These are phyloP conservation scores for Suaeda aralocaspica DNA, from an alignment of 148 eudicot genomes.

Conservation along the genomic window DNA sequence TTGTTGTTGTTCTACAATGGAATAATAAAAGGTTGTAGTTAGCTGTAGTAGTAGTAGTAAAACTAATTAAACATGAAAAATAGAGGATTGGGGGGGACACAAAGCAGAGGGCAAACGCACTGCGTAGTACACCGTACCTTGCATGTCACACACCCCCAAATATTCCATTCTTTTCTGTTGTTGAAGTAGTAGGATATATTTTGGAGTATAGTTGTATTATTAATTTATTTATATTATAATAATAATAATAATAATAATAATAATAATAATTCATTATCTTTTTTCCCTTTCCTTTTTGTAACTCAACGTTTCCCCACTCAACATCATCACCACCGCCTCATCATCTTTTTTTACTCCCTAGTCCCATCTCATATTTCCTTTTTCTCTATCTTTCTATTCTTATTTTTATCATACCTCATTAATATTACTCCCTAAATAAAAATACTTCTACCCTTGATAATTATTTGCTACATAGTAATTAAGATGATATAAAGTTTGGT, in stretches of 20 bases:
- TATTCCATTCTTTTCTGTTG: slow-evolving; percentile 24
- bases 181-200: neutral
- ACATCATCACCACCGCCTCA: neutral
- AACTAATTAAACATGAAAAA: neutral
- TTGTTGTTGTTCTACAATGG: too few relatives aligned
- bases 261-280: neutral
- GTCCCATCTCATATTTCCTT: too few relatives aligned
- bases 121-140: slow-evolving; percentile 20
- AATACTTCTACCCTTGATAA: too few relatives aligned
- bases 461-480: too few relatives aligned
- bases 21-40: too few relatives aligned
- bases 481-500: too few relatives aligned
- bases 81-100: neutral
- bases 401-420: too few relatives aligned
- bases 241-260: neutral
- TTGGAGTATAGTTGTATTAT: neutral
- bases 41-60: too few relatives aligned
- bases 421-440: too few relatives aligned
- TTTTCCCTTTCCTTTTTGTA: neutral
- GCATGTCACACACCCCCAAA: slow-evolving; percentile 39
- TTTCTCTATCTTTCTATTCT: too few relatives aligned
- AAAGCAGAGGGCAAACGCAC: slow-evolving; percentile 17
- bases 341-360: too few relatives aligned
- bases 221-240: neutral
- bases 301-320: slow-evolving; percentile 13